A percentile compares a stretch with the other conserved stretches of the same genome.
phyloP scores from a whole-genome alignment of 176 grass and related monocot species.

The Eragrostis nindensis region DNA sequence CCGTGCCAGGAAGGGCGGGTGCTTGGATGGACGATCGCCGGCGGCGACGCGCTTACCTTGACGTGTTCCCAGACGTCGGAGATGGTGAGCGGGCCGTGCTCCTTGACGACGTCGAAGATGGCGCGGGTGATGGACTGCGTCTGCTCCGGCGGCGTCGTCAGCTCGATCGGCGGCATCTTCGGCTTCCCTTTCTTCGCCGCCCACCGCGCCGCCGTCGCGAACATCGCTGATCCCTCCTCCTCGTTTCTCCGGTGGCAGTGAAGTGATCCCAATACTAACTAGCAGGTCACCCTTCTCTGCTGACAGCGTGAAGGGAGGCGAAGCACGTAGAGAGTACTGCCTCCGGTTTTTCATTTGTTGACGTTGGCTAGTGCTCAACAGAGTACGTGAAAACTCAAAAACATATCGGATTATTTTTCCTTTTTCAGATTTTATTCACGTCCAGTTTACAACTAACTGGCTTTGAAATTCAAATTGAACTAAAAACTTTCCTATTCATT shows the following conservation, averaged over 20 bases:
- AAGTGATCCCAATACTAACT: background rate
- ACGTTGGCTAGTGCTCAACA: too few species aligned
- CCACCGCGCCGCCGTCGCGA: slow-evolving; percentile 67
- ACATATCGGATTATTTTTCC: too few species aligned
- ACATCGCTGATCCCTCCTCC: slow-evolving; percentile 35
- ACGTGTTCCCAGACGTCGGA: slow-evolving; percentile 83
- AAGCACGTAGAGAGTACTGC: too few species aligned
- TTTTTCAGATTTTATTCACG: too few species aligned
- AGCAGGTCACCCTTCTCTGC: too few species aligned
- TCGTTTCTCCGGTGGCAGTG: background rate
- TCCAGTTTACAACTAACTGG: too few species aligned
- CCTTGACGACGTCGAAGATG: slow-evolving; percentile 87
- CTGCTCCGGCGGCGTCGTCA: slow-evolving; percentile 74
- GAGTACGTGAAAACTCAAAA: too few species aligned
- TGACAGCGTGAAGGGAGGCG: too few species aligned
- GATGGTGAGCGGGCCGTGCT: slow-evolving; percentile 94
- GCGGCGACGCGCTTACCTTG: slow-evolving; percentile 42
- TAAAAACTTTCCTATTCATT: too few species aligned
- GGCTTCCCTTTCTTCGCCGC: slow-evolving; percentile 84
- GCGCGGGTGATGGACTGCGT: slow-evolving; percentile 75
- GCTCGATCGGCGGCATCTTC: slow-evolving; percentile 91
- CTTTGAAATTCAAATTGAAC: too few species aligned
- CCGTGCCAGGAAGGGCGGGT: background rate
- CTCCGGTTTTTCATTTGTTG: too few species aligned
- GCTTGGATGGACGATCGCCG: background rate